These are phyloP conservation scores for Arthrobotrys pseudoclavata DNA, from an alignment of 2,329 filamentous ascomycete species.

Conservation along the genomic window DNA sequence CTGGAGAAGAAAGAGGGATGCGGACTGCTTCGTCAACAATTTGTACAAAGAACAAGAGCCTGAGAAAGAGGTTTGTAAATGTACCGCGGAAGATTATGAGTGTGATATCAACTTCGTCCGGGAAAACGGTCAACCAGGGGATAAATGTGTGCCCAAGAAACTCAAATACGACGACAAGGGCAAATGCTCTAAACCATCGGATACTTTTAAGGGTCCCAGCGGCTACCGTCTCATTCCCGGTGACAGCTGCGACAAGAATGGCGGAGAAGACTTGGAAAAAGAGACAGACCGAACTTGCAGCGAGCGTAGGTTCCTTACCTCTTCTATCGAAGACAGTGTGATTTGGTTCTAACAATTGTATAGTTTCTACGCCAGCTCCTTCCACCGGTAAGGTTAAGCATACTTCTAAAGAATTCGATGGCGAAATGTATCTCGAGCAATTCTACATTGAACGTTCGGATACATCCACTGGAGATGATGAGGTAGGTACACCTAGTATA, in stretches of 20 bases:
- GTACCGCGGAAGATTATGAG: constrained; percentile 87
- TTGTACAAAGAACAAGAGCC: constrained; percentile 84
- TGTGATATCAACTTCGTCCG: constrained; percentile 93
- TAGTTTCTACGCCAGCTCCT: constrained; percentile 68
- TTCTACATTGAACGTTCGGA: constrained; percentile 84
- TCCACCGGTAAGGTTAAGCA: constrained; percentile 75
- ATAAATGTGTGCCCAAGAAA: constrained; percentile 74
- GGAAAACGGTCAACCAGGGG: constrained; percentile 73
- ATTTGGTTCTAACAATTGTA: constrained; percentile 21
- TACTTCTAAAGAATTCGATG: constrained; percentile 37
- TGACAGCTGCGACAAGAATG: constrained; percentile 77
- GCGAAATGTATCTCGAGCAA: constrained; percentile 69
- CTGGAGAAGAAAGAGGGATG: constrained; percentile 84
- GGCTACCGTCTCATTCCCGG: constrained; percentile 94
- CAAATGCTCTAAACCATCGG: constrained; percentile 78
- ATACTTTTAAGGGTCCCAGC: constrained; percentile 85
- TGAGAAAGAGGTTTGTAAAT: constrained; percentile 81
- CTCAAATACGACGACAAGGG: constrained; percentile 73
- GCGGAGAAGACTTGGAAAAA: constrained; percentile 80
- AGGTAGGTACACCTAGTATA: constrained; percentile 68
- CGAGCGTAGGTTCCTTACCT: constrained; percentile 68
- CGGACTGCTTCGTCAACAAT: constrained; percentile 88
- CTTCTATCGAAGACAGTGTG: not conserved
- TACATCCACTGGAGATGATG: constrained; percentile 75
- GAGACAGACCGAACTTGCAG: constrained; percentile 82